Conservation (phyloP, 768 basidiomycete species). For the Hygrophorus russula region DNA sequence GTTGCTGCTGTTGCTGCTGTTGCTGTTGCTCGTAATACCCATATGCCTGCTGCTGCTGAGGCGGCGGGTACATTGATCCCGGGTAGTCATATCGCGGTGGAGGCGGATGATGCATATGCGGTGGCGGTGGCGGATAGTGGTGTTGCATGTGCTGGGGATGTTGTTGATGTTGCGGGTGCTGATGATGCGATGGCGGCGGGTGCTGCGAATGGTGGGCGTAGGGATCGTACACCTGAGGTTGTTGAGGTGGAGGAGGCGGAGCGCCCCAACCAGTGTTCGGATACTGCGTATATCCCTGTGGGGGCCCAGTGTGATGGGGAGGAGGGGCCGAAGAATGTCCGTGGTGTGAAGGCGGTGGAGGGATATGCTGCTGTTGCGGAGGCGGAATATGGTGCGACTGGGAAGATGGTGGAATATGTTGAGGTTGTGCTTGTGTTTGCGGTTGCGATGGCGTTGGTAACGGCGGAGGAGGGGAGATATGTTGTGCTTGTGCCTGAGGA, state of each 20-base stretch:
- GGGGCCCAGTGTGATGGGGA: neutral
- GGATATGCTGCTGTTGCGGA: neutral
- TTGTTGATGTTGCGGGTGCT: slow-evolving; percentile 2
- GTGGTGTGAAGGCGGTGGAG: slow-evolving; percentile 4
- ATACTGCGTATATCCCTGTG: slow-evolving; percentile 8
- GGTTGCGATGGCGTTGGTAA: slow-evolving; percentile 1
- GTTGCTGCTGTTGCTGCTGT: slow-evolving; percentile 13
- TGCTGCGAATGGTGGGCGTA: slow-evolving; percentile 12
- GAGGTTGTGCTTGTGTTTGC: slow-evolving; percentile 5
- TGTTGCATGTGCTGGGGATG: slow-evolving; percentile 9
- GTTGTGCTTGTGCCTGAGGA: slow-evolving; percentile 8
- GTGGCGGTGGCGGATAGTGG: slow-evolving; percentile 7
- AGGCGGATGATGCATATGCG: slow-evolving; percentile 8
- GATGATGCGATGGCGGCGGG: slow-evolving; percentile 10
- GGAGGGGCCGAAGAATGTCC: slow-evolving; percentile 2
- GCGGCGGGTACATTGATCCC: slow-evolving; percentile 4
- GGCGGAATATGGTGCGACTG: slow-evolving; percentile 5
- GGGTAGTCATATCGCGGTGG: slow-evolving; percentile 7
- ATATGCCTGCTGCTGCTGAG: slow-evolving; percentile 6
- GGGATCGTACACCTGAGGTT: slow-evolving; percentile 9
- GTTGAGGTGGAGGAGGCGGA: slow-evolving; percentile 8
- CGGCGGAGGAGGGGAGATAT: slow-evolving; percentile 11
- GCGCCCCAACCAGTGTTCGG: slow-evolving; percentile 8
- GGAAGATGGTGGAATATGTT: slow-evolving; percentile 6
- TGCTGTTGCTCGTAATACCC: slow-evolving; percentile 12